These are phyloP conservation scores for Wakefieldia striispora DNA, from an alignment of 768 basidiomycete species.

Conservation along the genomic window DNA sequence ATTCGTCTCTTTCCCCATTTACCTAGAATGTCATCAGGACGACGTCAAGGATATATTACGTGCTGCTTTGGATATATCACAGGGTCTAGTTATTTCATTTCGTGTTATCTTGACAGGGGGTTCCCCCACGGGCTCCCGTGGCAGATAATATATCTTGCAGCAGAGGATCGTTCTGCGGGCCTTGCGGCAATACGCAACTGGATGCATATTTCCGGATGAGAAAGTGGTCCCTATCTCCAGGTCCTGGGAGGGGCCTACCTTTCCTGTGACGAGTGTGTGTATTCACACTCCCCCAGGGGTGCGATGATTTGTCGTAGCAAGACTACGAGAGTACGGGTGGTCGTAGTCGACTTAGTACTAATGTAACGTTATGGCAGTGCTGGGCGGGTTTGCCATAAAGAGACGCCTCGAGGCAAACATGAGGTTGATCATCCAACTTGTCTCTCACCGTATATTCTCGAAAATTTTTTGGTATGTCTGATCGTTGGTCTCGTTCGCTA, in stretches of 20 bases:
- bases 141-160: background rate
- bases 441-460: too few relatives aligned
- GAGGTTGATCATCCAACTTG: constrained; percentile 14
- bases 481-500: background rate
- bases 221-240: constrained; percentile 12
- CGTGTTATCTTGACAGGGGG: background rate
- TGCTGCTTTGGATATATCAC: background rate
- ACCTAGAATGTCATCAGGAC: too few relatives aligned
- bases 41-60: background rate
- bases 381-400: constrained; percentile 2
- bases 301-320: too few relatives aligned
- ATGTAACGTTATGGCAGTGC: constrained; percentile 1
- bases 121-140: background rate
- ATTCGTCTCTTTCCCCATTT: too few relatives aligned
- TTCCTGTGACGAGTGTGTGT: too few relatives aligned
- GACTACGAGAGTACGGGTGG: too few relatives aligned
- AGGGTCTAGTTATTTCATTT: background rate
- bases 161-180: background rate
- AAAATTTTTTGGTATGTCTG: constrained; percentile 11
- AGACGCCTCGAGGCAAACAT: constrained; percentile 25
- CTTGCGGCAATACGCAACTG: background rate
- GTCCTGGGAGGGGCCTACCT: too few relatives aligned
- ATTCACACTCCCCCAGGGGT: too few relatives aligned
- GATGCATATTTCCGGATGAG: constrained; percentile 12
- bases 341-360: too few relatives aligned